Evolutionary conservation across 371 early-diverging fungal species (phyloP), one percentile per base, ranked within the genome.

Genomic region (Dichotomocladium elegans): DNA sequence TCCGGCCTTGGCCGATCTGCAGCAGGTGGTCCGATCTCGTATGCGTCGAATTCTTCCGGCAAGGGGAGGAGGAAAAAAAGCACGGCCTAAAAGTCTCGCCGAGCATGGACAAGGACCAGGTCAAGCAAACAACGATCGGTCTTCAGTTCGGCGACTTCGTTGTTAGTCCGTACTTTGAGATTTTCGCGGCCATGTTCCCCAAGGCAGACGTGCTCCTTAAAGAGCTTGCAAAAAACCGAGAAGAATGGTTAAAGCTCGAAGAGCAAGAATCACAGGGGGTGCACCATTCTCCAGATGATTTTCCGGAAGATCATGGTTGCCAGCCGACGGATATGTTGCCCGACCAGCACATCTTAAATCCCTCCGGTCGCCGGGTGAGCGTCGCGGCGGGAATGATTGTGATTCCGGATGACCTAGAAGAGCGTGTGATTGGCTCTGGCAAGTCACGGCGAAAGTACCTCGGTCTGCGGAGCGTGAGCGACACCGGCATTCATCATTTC

Each of bases 1-100:
- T 89, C 27, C 72, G 92, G 29, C 95, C 95, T 4, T 91, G 91
- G 88, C 66, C 77, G 0, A 72, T 92, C 35, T 93, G 91, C 60
- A 82, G 83, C 53, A 77, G 76, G 41, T 95, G 96, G 96, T 88
- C 92, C 0, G 87, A 91, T 66, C 55, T 89, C 45, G 89, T 94
- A 7, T 85, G 89, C 11, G 77, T 80, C 50, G 96, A 95, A 63
- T 93, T 92, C 43, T 91, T 90, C 52, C 60, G 77, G 34, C 96
- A 95, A 57, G 93, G 93, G 12, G 93, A 95, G 29, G 63, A 82
- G 22, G 96, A 95, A 60, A 81, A 79, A 61, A 53, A 67, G 7
- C 75, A 83, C 41, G 73, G 77, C 26, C 60, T 95, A 22, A 90
- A 90, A 0, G 72, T 93, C 6, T 91, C 93, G 0, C 92, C 93